Evolutionary conservation across 306 rosid species (phyloP), one percentile per base, ranked within the genome.

Genomic region (Boehmeria nivea): DNA sequence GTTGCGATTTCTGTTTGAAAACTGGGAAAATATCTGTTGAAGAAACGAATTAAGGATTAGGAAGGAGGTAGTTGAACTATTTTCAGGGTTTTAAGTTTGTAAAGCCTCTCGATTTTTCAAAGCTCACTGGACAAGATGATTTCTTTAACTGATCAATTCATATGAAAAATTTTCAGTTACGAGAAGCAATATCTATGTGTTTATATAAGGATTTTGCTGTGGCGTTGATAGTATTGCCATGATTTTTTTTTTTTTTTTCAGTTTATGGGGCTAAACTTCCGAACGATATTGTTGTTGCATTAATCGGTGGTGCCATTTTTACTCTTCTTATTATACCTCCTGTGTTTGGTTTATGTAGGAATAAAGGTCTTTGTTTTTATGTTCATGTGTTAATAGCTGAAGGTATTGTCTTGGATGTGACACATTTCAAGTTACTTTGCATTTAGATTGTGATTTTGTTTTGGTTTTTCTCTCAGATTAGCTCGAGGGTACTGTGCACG

Each of bases 401-500:
- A 31, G 5, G 33, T n/a, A 4, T 8, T 57, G 2, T 36, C 66
- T 27, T 28, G 49, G 36, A 6, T 31, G 9, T 31, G 36, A 6
- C 9, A 31, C 36, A 11, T 40, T 40, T 40, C 47, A 38, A 34
- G 40, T 43, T 59, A 20, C 39, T 64, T n/a, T n/a, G n/a, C n/a
- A 50, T 18, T 38, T 34, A 40, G 20, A 58, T 19, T 20, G 19
- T 54, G 58, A 17, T 59, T 24, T 43, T 33, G 6, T 43, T 15
- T 42, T 38, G 40, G 28, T 68, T 65, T 44, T 54, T 46, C 60
- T 75, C 60, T 56, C 56, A 77, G 79, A 61, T 63, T 57, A 70
- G 55, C 22, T 59, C 43, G 43, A 15, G 63, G 65, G 21, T 54
- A 61, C 49, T 16, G 62, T 26, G 57, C 39, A 22, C 69, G 27